Base-by-base conservation (phyloP, 345 rosid species). In the Brassica carinata region DNA sequence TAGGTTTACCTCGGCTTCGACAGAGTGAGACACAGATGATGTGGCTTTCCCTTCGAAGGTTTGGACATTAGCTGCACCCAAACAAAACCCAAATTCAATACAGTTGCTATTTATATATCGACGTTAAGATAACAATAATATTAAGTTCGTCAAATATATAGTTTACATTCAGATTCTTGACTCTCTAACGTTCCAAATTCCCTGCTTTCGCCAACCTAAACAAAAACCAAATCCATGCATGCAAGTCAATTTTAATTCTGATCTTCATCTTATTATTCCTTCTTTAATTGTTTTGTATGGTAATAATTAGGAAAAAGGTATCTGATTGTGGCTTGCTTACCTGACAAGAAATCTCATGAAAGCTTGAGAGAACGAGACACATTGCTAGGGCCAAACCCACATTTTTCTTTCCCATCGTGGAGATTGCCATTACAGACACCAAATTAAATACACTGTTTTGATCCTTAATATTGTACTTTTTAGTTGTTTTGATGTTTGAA, bases 311-410 rank as follows among this genome's bases (percentile, higher is more conserved):
- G 31, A 6, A 59, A 33, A 55, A 31, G 4, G 19, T 34, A 1
- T 34, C 38, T 19, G 27, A 23, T 2, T 29, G 8, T 36, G 57
- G 76, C 9, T 57, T 73, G 15, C 38, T 74, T 48, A 64, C 78
- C 71, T 74, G 78, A 7, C 71, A 64, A 64, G 78, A 74, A 48
- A 70, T 64, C 71, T 77, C 70, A 70, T 70, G 64, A 26, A 62
- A 77, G 53, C 38, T 77, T 71, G 64, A 70, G 69, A 77, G 17
- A 70, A 77, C n/a, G 4, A 70, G 71, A 62, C 36, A 77, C 17
- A 70, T 5, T 43, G 81, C 63, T 23, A 77, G 64, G 51, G 71
- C n/a, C 15, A 61, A 45, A 69, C 61, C 69, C 10, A 74, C 8
- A 64, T 7, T 2, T 27, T 74, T 74, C 8, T 7, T 74, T 45